Evolutionary conservation across 306 rosid genomes (phyloP), one percentile per base, ranked within the genome.

Genomic region (Vachellia collinsii): DNA sequence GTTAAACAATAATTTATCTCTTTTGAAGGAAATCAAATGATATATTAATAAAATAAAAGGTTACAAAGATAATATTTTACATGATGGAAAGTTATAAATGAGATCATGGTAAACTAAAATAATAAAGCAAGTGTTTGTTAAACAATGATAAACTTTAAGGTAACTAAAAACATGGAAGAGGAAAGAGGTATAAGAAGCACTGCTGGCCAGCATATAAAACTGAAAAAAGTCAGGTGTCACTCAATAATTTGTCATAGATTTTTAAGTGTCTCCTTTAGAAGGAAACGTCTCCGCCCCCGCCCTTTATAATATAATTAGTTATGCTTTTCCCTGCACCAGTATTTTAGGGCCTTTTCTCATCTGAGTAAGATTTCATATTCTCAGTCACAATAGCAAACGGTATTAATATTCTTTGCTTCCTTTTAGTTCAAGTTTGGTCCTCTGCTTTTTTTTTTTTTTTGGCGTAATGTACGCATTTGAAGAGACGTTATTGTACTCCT

Each of bases 291-390:
- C 65, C n/a, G 77, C 22, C 38, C 2, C 65, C n/a, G 77, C 22
- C 38, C 2, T 17, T 20, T 48, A 48, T 76, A 34, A 39, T 50
- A 68, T 39, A 46, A 68, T 39, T 29, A 7, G 20, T 20, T 58
- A 66, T 48, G 42, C 51, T 22, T 23, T 83, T 78, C 51, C 23
- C 53, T 5, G 16, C 11, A 71, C 42, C 76, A 72, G 14, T 34
- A 11, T 34, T 50, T 7, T 29, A 34, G 23, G 1, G 13, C 53
- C 50, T 71, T 80, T 58, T 66, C 48, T 34, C 37, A 67, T 82
- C 76, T 3, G 83, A 80, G 53, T 85, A 76, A 79, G 76, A 80
- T 84, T 71, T 77, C 78, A 76, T 76, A 38, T 80, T 80, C 79
- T 77, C 22, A 12, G 76, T 74, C 85, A 78, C 92, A 81, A 73